Percentiles rank a stretch among this genome's conserved stretches.
phyloP scores from a whole-genome alignment of 148 eudicot genomes.

The Polygonum maritimum region DNA sequence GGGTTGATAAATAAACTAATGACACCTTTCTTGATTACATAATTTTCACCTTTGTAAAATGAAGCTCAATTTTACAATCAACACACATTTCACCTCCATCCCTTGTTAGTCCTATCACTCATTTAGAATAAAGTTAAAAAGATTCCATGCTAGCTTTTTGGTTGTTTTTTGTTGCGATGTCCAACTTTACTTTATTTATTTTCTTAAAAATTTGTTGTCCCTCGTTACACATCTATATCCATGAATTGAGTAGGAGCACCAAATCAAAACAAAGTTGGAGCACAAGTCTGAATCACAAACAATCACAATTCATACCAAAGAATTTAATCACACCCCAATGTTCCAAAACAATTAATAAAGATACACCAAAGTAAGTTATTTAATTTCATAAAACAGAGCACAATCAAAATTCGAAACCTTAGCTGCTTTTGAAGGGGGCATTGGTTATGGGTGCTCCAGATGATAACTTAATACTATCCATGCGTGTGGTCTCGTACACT shows the following conservation, averaged over 20 bases:
- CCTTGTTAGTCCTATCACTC: neutral
- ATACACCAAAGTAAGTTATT: neutral
- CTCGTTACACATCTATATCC: too few relatives aligned
- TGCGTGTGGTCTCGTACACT: conserved; percentile 32
- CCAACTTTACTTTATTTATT: too few relatives aligned
- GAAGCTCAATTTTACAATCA: neutral
- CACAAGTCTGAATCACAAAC: neutral
- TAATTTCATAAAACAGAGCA: neutral
- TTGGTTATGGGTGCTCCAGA: conserved; percentile 28
- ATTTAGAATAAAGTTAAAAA: too few relatives aligned
- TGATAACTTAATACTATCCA: conserved; percentile 38
- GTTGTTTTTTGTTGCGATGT: too few relatives aligned
- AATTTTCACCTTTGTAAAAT: neutral
- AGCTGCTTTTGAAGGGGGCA: conserved; percentile 11
- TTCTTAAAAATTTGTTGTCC: too few relatives aligned
- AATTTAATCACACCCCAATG: neutral
- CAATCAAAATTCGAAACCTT: neutral
- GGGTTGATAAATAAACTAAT: neutral
- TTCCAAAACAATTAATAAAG: neutral
- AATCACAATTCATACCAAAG: neutral
- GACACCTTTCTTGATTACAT: neutral
- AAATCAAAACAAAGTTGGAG: neutral
- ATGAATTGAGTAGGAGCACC: neutral
- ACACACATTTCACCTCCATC: neutral
- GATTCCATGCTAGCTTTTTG: too few relatives aligned